A percentile compares a stretch with the other conserved stretches of the same genome.
Evolutionary conservation across 208 protist genomes (phyloP).

Genomic region (Wallacemonas collosoma): DNA sequence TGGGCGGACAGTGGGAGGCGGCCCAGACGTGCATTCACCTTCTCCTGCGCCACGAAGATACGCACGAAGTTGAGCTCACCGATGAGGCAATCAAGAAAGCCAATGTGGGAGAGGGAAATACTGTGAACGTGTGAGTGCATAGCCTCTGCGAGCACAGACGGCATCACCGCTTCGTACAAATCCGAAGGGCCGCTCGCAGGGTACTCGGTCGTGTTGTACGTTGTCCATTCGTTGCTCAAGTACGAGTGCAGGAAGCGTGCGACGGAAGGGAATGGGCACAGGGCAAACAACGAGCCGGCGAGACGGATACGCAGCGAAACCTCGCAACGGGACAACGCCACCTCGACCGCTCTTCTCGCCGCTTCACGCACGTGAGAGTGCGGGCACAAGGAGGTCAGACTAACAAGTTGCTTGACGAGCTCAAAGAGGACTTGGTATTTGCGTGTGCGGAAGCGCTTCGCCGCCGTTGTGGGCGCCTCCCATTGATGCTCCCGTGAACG

Average conservation of each 20-base stretch:
- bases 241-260: slow-evolving; percentile 53
- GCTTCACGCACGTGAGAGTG: slow-evolving; percentile 34
- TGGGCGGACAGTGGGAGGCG: background rate
- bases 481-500: too few species aligned
- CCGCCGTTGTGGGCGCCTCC: background rate
- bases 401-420: slow-evolving; percentile 55
- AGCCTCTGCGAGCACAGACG: slow-evolving; percentile 33
- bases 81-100: slow-evolving; percentile 78
- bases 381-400: slow-evolving; percentile 49
- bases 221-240: slow-evolving; percentile 50
- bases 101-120: slow-evolving; percentile 32
- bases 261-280: slow-evolving; percentile 75
- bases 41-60: slow-evolving; percentile 24
- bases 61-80: slow-evolving; percentile 67
- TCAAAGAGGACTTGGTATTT: slow-evolving; percentile 63
- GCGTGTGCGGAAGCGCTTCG: slow-evolving; percentile 18
- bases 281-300: slow-evolving; percentile 54
- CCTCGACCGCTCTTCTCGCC: slow-evolving; percentile 31
- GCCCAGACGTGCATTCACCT: background rate
- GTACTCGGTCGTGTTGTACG: background rate
- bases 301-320: slow-evolving; percentile 46
- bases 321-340: slow-evolving; percentile 46
- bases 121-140: slow-evolving; percentile 41
- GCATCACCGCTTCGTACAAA: slow-evolving; percentile 31
- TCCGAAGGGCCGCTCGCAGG: background rate